Conservation (phyloP, 2,329 filamentous ascomycete genomes). For the Penicillium hesseltinei region DNA sequence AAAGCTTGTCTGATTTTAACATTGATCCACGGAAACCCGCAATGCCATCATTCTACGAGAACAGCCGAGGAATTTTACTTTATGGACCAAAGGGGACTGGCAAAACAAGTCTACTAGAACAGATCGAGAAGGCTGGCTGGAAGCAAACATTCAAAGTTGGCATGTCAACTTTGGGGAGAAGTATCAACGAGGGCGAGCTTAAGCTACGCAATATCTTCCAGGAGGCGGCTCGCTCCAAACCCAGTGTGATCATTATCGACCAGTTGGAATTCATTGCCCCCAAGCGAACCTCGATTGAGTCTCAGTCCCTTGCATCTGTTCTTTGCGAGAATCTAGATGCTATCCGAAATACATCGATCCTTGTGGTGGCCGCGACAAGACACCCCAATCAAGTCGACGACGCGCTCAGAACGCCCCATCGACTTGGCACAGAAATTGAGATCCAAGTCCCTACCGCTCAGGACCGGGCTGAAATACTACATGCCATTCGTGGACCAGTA, state of each 20-base stretch:
- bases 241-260: slow-evolving; percentile 78
- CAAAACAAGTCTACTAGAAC: slow-evolving; percentile 71
- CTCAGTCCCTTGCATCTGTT: slow-evolving; percentile 36
- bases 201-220: slow-evolving; percentile 67
- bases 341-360: slow-evolving; percentile 53
- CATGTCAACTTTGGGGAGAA: slow-evolving; percentile 33
- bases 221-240: slow-evolving; percentile 65
- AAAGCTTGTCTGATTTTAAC: slow-evolving; percentile 60
- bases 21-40: slow-evolving; percentile 24
- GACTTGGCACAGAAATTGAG: slow-evolving; percentile 67
- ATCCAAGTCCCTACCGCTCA: slow-evolving; percentile 72
- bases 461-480: slow-evolving; percentile 72
- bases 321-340: slow-evolving; percentile 43
- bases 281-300: slow-evolving; percentile 52
- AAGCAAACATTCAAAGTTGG: slow-evolving; percentile 59
- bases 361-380: slow-evolving; percentile 74
- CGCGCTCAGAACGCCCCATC: slow-evolving; percentile 62
- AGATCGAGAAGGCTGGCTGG: slow-evolving; percentile 68
- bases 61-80: slow-evolving; percentile 64
- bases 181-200: slow-evolving; percentile 47
- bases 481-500: slow-evolving; percentile 52
- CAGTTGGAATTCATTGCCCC: slow-evolving; percentile 69
- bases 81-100: slow-evolving; percentile 83
- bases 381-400: slow-evolving; percentile 70
- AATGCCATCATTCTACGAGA: slow-evolving; percentile 44